phyloP scores from a whole-genome alignment of 1,284 basidiomycete genomes.

The Rhizoctonia solani region DNA sequence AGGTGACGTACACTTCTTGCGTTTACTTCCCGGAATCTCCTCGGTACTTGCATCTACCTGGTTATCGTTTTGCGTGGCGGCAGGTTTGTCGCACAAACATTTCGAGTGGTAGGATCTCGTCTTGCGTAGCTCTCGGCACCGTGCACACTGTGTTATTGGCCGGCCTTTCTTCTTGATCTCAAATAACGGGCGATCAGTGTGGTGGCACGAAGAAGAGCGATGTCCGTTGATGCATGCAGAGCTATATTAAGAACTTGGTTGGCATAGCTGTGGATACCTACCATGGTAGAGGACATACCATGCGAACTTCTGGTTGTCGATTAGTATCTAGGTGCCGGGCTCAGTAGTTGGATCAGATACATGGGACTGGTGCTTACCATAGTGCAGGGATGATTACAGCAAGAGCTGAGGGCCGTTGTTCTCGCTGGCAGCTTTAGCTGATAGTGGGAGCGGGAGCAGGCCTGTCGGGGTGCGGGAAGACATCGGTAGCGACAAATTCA shows the following conservation, averaged over 20 bases:
- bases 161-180: slow-evolving; percentile 40
- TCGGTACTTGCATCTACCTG: slow-evolving; percentile 21
- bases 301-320: slow-evolving; percentile 39
- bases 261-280: not conserved
- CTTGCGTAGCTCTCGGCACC: slow-evolving; percentile 39
- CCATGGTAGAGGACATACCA: slow-evolving; percentile 31
- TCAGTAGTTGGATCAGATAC: not conserved
- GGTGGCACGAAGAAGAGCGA: slow-evolving; percentile 39
- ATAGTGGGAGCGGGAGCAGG: slow-evolving; percentile 8
- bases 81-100: slow-evolving; percentile 39
- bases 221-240: slow-evolving; percentile 41
- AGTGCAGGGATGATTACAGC: not conserved
- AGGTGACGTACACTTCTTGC: slow-evolving; percentile 16
- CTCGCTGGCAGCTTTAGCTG: slow-evolving; percentile 19
- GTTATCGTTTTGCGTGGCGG: slow-evolving; percentile 12
- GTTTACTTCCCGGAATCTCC: slow-evolving; percentile 24
- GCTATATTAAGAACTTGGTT: slow-evolving; percentile 21
- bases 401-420: not conserved
- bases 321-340: slow-evolving; percentile 32
- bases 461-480: slow-evolving; percentile 27
- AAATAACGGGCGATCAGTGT: slow-evolving; percentile 39
- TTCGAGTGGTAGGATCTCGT: slow-evolving; percentile 37
- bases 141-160: slow-evolving; percentile 39
- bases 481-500: slow-evolving; percentile 2
- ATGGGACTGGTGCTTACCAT: slow-evolving; percentile 10